A percentile compares a stretch with the other conserved stretches of the same genome.
phyloP scores from a whole-genome alignment of 345 rosid genomes.

The Erysimum cheiranthoides region DNA sequence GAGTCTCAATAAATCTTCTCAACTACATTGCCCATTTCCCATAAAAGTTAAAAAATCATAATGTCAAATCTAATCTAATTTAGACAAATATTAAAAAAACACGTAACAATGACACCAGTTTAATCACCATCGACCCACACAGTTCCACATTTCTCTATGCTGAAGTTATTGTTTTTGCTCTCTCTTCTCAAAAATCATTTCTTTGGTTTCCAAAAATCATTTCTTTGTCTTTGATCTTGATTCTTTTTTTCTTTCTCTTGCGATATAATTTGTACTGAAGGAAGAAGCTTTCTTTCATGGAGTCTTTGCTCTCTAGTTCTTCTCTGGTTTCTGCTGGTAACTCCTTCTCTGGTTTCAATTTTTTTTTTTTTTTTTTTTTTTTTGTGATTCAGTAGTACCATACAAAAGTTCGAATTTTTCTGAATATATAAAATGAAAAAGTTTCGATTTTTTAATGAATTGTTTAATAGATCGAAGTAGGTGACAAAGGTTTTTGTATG shows the following conservation, averaged over 20 bases:
- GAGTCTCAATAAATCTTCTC: background rate
- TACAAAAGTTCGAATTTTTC: background rate
- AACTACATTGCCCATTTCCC: background rate
- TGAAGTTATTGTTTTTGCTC: background rate
- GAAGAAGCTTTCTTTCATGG: conserved; percentile 50
- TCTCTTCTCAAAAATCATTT: conserved; percentile 22
- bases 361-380: background rate
- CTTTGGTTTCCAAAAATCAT: conserved; percentile 2
- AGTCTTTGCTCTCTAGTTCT: conserved; percentile 57
- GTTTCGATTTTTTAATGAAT: conserved; percentile 12
- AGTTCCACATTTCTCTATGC: conserved; percentile 1
- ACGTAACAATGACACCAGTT: conserved; percentile 7
- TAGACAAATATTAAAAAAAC: background rate
- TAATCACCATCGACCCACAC: background rate
- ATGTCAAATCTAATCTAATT: background rate
- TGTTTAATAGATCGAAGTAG: conserved; percentile 25
- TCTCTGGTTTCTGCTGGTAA: conserved; percentile 54
- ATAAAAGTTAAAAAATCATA: background rate
- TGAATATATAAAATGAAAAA: background rate
- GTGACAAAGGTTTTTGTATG: background rate
- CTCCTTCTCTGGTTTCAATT: background rate
- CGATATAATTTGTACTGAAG: background rate
- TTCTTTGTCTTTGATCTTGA: conserved; percentile 7
- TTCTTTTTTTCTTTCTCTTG: background rate
- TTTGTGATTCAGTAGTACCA: conserved; percentile 25